Base-by-base conservation (phyloP, 139 green algal genomes). In the Chlamydomonas asymmetrica region DNA sequence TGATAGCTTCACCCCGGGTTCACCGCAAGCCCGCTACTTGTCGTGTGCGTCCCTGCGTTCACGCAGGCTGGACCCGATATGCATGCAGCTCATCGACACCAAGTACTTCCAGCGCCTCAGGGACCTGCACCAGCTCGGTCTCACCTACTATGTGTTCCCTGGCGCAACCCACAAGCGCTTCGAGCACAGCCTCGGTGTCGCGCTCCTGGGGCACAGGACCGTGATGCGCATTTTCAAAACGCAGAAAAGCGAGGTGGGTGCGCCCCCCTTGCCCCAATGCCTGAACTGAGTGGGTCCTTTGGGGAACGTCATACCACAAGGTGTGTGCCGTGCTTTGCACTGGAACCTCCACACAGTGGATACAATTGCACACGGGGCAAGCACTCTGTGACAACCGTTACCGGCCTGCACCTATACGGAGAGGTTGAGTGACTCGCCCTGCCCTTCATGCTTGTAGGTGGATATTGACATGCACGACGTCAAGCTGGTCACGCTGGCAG, bases 111-210 rank as follows among this genome's bases (percentile, higher is more conserved):
- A 98, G 82, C 71, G 94, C 4, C 76, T 98, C 48, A 73, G 91
- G 37, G 65, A 93, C 40, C 82, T 97, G 16, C 94, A 96, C 75
- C 93, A 97, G 82, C 88, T 98, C 34, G 93, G 93, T 32, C 64
- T 84, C 1, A 76, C 75, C 6, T 59, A 68, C 41, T 49, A 85
- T 65, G 86, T 97, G 10, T 97, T 92, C 76, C 90, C 88, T 0
- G 81, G 81, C n/a, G 94, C 94, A 13, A 81, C 71, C n/a, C 94
- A 98, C 83, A 92, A 83, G 66, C 88, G 94, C 56, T 94, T 93
- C 66, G 90, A 97, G 80, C 94, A 98, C 85, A 93, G 81, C 23
- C 71, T 98, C 29, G 94, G 94, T 6, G 88, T 93, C 0, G 87
- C 80, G 1, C n/a, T n/a, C n/a, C n/a, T n/a, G n/a, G n/a, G n/a